Percentiles rank a stretch among this genome's conserved stretches.
Conservation (phyloP, 1,284 basidiomycete species). For the Peniophora sp. region DNA sequence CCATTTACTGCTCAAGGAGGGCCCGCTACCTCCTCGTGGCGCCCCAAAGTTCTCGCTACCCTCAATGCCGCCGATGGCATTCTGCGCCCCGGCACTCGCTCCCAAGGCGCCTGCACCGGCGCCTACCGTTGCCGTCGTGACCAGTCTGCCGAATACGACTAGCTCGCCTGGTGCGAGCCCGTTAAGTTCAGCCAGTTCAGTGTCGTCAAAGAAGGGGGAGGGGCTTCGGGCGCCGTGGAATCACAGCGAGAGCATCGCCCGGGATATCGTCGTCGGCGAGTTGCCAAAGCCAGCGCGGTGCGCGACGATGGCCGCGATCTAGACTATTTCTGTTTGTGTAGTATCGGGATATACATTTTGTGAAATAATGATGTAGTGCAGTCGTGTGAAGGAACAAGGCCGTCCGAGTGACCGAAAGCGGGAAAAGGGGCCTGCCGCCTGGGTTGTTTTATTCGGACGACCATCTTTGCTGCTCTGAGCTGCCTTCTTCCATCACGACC, state of each 20-base stretch:
- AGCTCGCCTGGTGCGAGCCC: neutral
- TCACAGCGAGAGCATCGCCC: constrained; percentile 35
- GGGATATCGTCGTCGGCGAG: constrained; percentile 19
- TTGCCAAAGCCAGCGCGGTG: too few species aligned
- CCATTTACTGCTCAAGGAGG: constrained; percentile 45
- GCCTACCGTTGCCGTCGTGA: neutral
- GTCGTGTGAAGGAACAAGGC: too few species aligned
- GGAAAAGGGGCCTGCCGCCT: too few species aligned
- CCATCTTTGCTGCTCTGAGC: too few species aligned
- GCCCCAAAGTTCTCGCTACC: constrained; percentile 51
- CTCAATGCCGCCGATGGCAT: constrained; percentile 42
- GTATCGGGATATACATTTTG: too few species aligned
- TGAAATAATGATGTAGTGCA: too few species aligned
- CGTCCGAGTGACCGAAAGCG: too few species aligned
- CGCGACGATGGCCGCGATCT: too few species aligned
- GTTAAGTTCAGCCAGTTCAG: constrained; percentile 2
- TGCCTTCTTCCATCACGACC: too few species aligned
- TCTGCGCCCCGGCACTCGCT: constrained; percentile 27
- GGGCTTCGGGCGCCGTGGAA: constrained; percentile 48
- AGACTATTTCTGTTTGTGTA: too few species aligned
- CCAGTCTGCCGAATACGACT: neutral
- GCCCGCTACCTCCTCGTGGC: constrained; percentile 48
- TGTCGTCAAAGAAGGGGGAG: constrained; percentile 1
- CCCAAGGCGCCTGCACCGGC: constrained; percentile 18
- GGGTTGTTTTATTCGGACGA: too few species aligned